Percentiles rank a stretch among this genome's conserved stretches.
These are phyloP conservation scores for Pluteus cervinus DNA, from an alignment of 768 basidiomycete genomes.

Conservation along the genomic window DNA sequence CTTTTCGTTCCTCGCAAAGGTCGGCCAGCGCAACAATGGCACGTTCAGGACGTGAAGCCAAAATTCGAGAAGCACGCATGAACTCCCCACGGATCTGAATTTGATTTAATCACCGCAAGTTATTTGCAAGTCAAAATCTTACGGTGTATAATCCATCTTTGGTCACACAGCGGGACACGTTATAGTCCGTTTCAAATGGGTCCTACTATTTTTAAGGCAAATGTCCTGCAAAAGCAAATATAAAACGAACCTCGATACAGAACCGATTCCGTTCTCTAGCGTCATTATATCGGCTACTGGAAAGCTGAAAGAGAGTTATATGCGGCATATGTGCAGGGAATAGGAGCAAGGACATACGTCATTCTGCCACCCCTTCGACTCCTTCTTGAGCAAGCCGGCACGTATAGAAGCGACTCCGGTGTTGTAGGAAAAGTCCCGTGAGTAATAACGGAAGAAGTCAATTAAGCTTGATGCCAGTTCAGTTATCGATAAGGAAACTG, in stretches of 20 bases:
- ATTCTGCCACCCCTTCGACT: constrained; percentile 90
- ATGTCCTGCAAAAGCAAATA: neutral
- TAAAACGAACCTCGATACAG: constrained; percentile 77
- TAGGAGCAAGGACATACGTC: constrained; percentile 48
- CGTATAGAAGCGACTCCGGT: constrained; percentile 89
- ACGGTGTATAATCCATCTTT: constrained; percentile 95
- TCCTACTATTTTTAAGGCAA: constrained; percentile 51
- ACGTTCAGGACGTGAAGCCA: constrained; percentile 73
- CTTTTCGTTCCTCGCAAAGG: constrained; percentile 86
- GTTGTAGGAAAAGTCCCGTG: constrained; percentile 89
- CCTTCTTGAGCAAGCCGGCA: constrained; percentile 84
- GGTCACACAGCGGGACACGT: constrained; percentile 94
- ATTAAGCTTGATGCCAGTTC: constrained; percentile 56
- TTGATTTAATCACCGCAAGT: constrained; percentile 7
- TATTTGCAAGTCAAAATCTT: constrained; percentile 14
- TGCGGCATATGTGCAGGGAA: constrained; percentile 5
- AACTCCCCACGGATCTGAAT: constrained; percentile 94
- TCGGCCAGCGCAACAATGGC: constrained; percentile 80
- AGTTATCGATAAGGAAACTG: constrained; percentile 7
- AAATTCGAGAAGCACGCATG: constrained; percentile 89
- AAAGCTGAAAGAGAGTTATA: constrained; percentile 28
- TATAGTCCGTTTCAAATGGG: constrained; percentile 95
- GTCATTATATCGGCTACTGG: constrained; percentile 54
- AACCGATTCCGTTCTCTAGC: constrained; percentile 87
- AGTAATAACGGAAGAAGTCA: constrained; percentile 97